A percentile compares a stretch with the other conserved stretches of the same genome.
phyloP scores from a whole-genome alignment of 768 basidiomycete species.

The Tulasnella sp. region DNA sequence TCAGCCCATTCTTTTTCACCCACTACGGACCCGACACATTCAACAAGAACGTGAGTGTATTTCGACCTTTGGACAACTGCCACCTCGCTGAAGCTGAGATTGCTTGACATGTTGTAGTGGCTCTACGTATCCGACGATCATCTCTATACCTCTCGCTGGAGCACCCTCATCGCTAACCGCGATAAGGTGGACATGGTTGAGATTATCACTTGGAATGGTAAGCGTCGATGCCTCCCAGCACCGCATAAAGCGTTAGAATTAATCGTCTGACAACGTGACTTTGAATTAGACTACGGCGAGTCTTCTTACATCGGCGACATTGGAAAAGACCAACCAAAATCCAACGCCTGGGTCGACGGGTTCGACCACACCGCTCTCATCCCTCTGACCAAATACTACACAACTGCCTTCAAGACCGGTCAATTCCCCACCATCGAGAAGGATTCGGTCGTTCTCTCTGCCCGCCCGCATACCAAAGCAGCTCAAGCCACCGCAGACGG shows the following conservation, averaged over 20 bases:
- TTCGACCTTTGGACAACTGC: too few species aligned
- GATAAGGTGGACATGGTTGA: slow-evolving; percentile 44
- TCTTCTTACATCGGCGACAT: slow-evolving; percentile 47
- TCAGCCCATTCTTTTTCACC: slow-evolving; percentile 46
- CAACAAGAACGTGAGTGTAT: slow-evolving; percentile 43
- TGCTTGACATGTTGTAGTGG: slow-evolving; percentile 37
- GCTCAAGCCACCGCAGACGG: slow-evolving; percentile 37
- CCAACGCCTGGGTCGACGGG: slow-evolving; percentile 40
- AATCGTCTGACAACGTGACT: slow-evolving; percentile 36
- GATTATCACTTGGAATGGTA: slow-evolving; percentile 47
- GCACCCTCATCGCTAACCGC: slow-evolving; percentile 43
- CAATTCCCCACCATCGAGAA: slow-evolving; percentile 40
- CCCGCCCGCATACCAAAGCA: slow-evolving; percentile 40
- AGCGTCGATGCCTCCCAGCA: neutral
- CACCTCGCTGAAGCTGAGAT: neutral
- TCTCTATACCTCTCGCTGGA: slow-evolving; percentile 45
- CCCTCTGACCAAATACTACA: slow-evolving; percentile 39
- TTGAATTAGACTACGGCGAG: slow-evolving; percentile 47
- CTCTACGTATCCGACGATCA: slow-evolving; percentile 45
- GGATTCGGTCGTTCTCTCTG: slow-evolving; percentile 40
- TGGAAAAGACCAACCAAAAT: slow-evolving; percentile 40
- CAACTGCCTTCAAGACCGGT: slow-evolving; percentile 41
- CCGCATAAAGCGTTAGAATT: neutral
- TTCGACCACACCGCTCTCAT: slow-evolving; percentile 37
- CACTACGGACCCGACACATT: slow-evolving; percentile 43